Evolutionary conservation across 805 yeast species (phyloP), one percentile per base, ranked within the genome.

Genomic region (Yamadazyma olivae): DNA sequence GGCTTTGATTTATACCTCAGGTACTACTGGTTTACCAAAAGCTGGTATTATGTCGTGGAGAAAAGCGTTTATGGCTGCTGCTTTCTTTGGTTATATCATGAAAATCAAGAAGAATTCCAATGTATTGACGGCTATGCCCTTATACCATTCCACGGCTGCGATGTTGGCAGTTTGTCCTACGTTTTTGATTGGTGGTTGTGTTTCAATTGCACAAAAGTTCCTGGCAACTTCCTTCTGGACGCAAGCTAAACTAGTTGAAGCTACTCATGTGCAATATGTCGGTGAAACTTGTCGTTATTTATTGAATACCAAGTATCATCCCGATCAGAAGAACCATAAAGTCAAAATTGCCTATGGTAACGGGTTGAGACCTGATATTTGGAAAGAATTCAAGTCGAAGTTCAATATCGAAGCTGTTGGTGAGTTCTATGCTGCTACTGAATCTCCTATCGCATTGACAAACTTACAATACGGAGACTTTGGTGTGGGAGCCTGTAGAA

Each of bases 31-130:
- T 0, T 64, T 90, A 43, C 97, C 98, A 12, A 90, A 90, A 59
- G 84, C 96, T 4, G 97, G 95, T 2, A 83, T 85, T 38, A 81
- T 90, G 80, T 81, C 93, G 4, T 89, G 96, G 96, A 73, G 88
- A 50, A 90, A 89, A 59, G 75, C 84, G 5, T 74, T 71, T 31
- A 67, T 83, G 66, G 95, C 95, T 1, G 64, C 87, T 1, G 59
- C 71, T 2, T 54, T 86, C 17, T 89, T 87, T 53, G 86, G 87
- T 1, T 72, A 72, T 44, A 81, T 86, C 27, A 74, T 83, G 64
- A 73, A 78, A 40, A 68, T 87, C 46, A 57, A 64, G n/a, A 43
- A 57, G 5, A 54, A 64, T 3, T 77, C 84, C 12, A 75, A 71
- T 9, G 80, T 87, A 7, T 84, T 83, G 63, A 86, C 96, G 0